These are phyloP conservation scores for Kingdonia uniflora DNA, from an alignment of 164 flowering plant genomes.

Conservation along the genomic window DNA sequence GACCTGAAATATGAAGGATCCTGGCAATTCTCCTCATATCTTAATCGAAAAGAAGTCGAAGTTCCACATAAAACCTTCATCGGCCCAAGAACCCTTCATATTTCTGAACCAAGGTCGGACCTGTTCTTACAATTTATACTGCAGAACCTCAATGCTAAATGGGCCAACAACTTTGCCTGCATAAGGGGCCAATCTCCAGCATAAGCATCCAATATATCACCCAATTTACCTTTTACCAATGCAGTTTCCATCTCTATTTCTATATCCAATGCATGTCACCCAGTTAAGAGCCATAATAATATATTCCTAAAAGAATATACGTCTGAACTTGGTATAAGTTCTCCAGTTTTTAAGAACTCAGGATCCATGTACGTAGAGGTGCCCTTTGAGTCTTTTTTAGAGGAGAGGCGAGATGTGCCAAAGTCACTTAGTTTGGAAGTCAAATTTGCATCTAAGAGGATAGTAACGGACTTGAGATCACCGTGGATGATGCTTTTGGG, in stretches of 20 bases:
- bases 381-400: conserved; percentile 36
- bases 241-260: conserved; percentile 66
- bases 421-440: conserved; percentile 69
- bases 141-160: conserved; percentile 61
- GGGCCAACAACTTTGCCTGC: conserved; percentile 72
- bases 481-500: conserved; percentile 68
- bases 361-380: conserved; percentile 73
- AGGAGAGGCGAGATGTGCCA: conserved; percentile 37
- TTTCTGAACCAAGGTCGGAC: conserved; percentile 69
- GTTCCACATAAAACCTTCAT: conserved; percentile 54
- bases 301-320: conserved; percentile 79
- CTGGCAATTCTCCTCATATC: conserved; percentile 25
- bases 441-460: conserved; percentile 62
- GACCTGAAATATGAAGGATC: conserved; percentile 56
- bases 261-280: conserved; percentile 50
- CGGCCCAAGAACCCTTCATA: conserved; percentile 69
- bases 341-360: conserved; percentile 56
- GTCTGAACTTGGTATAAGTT: conserved; percentile 68
- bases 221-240: conserved; percentile 40
- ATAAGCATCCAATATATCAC: conserved; percentile 44
- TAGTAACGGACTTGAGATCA: conserved; percentile 66
- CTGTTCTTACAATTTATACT: conserved; percentile 37
- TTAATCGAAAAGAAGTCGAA: conserved; percentile 23
- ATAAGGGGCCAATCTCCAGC: conserved; percentile 94
- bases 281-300: conserved; percentile 59